phyloP scores from a whole-genome alignment of 1,284 basidiomycete species.

The Leucocoprinus gongylophorus region DNA sequence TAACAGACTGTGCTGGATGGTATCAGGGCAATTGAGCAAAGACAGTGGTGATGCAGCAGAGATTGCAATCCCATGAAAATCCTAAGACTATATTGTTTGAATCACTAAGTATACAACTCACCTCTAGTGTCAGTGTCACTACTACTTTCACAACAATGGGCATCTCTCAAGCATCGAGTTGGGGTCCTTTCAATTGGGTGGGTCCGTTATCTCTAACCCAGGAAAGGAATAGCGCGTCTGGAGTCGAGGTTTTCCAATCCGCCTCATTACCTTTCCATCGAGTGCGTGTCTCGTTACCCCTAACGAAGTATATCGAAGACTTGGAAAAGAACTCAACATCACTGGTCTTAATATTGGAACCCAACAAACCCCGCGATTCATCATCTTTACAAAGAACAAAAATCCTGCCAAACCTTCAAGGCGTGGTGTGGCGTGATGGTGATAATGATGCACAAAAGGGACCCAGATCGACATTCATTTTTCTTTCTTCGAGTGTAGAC shows the following conservation, averaged over 20 bases:
- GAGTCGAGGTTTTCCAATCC: conserved; percentile 3
- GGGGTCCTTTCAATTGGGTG: background rate
- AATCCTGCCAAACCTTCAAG: background rate
- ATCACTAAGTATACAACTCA: too few relatives aligned
- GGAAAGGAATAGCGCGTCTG: conserved; percentile 1
- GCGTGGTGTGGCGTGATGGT: too few relatives aligned
- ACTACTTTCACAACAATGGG: too few relatives aligned
- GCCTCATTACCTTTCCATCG: conserved; percentile 2
- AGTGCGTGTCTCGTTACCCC: background rate
- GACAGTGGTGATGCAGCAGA: too few relatives aligned
- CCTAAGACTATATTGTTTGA: too few relatives aligned
- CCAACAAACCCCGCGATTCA: conserved; percentile 1
- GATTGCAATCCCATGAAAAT: too few relatives aligned
- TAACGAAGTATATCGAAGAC: background rate
- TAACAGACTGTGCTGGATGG: too few relatives aligned
- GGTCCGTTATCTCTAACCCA: conserved; percentile 4
- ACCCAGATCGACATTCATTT: background rate
- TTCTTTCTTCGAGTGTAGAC: background rate
- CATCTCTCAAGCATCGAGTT: background rate
- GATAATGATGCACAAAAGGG: conserved; percentile 1
- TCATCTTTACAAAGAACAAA: conserved; percentile 7
- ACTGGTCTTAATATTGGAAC: conserved; percentile 2
- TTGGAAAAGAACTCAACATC: conserved; percentile 4
- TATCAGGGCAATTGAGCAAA: too few relatives aligned
- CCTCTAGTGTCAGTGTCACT: too few relatives aligned